Evolutionary conservation across 345 rosid species (phyloP).

Genomic region (Barbarea vulgaris): DNA sequence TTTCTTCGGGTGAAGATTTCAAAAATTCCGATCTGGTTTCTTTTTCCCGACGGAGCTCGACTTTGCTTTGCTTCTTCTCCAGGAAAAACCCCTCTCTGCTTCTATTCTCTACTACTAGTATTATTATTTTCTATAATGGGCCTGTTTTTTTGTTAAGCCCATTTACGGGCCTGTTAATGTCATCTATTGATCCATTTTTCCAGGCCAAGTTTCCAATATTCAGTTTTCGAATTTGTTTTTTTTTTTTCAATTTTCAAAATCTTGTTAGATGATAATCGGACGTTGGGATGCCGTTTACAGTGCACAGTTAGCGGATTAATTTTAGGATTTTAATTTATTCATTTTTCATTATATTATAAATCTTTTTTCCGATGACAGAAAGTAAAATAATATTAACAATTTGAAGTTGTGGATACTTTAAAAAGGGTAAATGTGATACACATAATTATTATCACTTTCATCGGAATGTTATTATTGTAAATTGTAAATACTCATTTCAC

Average conservation of each 20-base stretch:
- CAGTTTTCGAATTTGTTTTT: neutral
- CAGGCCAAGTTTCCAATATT: neutral
- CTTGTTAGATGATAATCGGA: neutral
- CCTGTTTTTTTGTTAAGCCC: neutral
- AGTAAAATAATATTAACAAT: neutral
- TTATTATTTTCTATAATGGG: constrained; percentile 8
- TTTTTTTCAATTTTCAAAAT: neutral
- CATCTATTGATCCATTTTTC: neutral
- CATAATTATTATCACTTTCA: neutral
- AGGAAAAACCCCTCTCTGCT: constrained; percentile 26
- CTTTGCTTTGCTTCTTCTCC: constrained; percentile 45
- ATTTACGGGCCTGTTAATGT: neutral
- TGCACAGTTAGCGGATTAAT: neutral
- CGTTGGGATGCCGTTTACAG: neutral
- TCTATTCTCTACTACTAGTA: neutral
- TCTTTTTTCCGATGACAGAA: neutral
- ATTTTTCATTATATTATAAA: neutral
- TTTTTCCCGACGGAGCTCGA: neutral
- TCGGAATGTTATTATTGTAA: neutral
- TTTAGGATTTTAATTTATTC: neutral
- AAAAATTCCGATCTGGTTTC: constrained; percentile 17
- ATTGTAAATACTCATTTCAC: neutral
- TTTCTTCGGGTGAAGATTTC: constrained; percentile 1
- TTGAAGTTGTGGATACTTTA: neutral
- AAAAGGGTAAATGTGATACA: neutral